These are phyloP conservation scores for Penicillium arizonense DNA, from an alignment of 495 filamentous ascomycete genomes.

Conservation along the genomic window DNA sequence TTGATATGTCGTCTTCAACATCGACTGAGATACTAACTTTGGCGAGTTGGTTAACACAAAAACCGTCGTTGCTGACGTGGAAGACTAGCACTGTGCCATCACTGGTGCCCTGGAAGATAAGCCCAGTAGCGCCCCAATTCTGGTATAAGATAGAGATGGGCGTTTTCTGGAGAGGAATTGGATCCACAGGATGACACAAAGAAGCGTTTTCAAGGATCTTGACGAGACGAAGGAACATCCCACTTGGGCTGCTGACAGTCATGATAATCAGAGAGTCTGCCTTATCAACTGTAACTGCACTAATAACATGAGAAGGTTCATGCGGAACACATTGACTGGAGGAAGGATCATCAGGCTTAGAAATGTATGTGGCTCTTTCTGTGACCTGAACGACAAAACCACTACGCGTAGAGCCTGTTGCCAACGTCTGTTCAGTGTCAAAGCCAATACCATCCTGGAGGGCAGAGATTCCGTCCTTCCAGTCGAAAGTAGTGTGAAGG, in stretches of 20 bases:
- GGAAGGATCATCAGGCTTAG: slow-evolving; percentile 16
- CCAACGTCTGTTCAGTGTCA: slow-evolving; percentile 56
- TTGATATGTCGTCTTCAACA: slow-evolving; percentile 28
- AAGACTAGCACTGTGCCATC: slow-evolving; percentile 36
- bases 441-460: slow-evolving; percentile 42
- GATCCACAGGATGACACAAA: slow-evolving; percentile 9
- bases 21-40: slow-evolving; percentile 14
- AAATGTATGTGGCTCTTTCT: slow-evolving; percentile 42
- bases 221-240: slow-evolving; percentile 22
- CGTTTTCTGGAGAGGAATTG: slow-evolving; percentile 26
- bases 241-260: slow-evolving; percentile 23
- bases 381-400: slow-evolving; percentile 57
- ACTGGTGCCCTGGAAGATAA: slow-evolving; percentile 38
- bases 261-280: slow-evolving; percentile 24
- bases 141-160: slow-evolving; percentile 39
- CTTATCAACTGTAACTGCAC: slow-evolving; percentile 31
- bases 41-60: slow-evolving; percentile 14
- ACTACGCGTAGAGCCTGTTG: slow-evolving; percentile 40
- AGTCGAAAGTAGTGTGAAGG: slow-evolving; percentile 30
- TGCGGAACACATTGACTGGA: slow-evolving; percentile 20
- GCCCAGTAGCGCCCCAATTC: slow-evolving; percentile 18
- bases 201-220: slow-evolving; percentile 11
- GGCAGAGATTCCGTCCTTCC: slow-evolving; percentile 36
- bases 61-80: slow-evolving; percentile 14
- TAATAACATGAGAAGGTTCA: slow-evolving; percentile 14